Evolutionary conservation across 163 green algal genomes (phyloP).

Genomic region (Trebouxia gelatinosa): DNA sequence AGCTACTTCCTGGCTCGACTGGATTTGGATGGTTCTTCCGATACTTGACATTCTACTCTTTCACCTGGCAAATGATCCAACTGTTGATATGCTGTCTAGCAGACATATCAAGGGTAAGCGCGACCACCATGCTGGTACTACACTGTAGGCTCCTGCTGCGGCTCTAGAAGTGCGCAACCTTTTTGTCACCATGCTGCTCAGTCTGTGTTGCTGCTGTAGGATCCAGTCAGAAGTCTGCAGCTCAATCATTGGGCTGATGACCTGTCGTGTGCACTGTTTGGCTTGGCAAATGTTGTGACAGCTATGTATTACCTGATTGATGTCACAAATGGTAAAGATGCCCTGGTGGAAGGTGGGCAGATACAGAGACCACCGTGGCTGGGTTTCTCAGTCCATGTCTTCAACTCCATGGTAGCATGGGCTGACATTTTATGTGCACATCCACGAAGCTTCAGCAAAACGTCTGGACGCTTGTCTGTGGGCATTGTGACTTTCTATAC

Average conservation of each 20-base stretch:
- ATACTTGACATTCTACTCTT: conserved; percentile 73
- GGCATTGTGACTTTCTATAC: conserved; percentile 48
- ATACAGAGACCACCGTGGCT: conserved; percentile 59
- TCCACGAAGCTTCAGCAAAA: conserved; percentile 49
- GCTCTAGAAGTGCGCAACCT: too few species aligned
- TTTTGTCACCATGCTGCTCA: too few species aligned
- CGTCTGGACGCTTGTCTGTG: conserved; percentile 43
- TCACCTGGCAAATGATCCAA: conserved; percentile 57
- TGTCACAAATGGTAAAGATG: conserved; percentile 23
- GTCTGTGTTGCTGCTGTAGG: conserved; percentile 19
- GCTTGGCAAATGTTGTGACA: conserved; percentile 65
- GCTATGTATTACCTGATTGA: conserved; percentile 56
- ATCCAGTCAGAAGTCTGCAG: conserved; percentile 23
- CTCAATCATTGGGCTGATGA: conserved; percentile 41
- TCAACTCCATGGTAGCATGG: conserved; percentile 60
- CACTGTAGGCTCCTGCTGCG: too few species aligned
- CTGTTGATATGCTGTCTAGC: conserved; percentile 45
- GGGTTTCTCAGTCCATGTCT: conserved; percentile 55
- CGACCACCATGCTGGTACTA: too few species aligned
- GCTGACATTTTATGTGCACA: conserved; percentile 56
- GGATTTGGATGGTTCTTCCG: conserved; percentile 72
- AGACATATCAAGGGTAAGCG: conserved; percentile 29
- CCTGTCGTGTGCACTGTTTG: conserved; percentile 63
- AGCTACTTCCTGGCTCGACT: conserved; percentile 48
- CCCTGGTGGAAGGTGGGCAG: conserved; percentile 44